Evolutionary conservation across 768 basidiomycete species (phyloP), one percentile per base, ranked within the genome.

Genomic region (Sistotremastrum suecicum): DNA sequence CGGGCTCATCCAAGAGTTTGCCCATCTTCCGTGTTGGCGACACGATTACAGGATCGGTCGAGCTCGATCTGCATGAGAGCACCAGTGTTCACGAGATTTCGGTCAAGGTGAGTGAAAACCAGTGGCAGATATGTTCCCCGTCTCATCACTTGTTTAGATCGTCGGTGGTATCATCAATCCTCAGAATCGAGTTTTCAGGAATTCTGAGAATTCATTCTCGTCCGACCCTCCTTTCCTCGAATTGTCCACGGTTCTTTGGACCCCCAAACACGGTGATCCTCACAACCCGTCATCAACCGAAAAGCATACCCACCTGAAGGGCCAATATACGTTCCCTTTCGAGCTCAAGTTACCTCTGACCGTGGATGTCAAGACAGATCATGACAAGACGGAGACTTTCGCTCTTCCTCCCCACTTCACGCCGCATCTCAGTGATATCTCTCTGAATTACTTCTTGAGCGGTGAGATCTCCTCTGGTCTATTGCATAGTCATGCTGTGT

Each of bases 151-250:
- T 2, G 20, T 20, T 20, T 20, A 20, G 34, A 37, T 39, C 28
- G 35, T 39, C 45, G 28, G 12, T 29, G 28, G 48, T 8, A 10
- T 32, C 34, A 36, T 46, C 66, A 28, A 82, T 50, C 39, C 88
- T 60, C 35, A 75, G 76, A 38, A 88, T 79, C 0, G 81, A 83
- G 49, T 80, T 71, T 56, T 79, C 83, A 20, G 20, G 2, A 20
- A 20, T 20, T 20, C 20, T 20, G 20, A 20, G 20, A 20, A 20
- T 20, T 20, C 20, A 20, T 20, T 20, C 20, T 20, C 20, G 20
- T 20, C 20, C 20, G 20, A 20, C 20, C 53, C 63, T 1, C 42
- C 56, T 4, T 79, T 77, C 53, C 59, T 77, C 7, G 58, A 70
- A 11, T 45, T 67, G 11, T 61, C 66, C 12, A 57, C 68, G 33